phyloP scores from a whole-genome alignment of 2,329 filamentous ascomycete species.

The Myotisia sp. region DNA sequence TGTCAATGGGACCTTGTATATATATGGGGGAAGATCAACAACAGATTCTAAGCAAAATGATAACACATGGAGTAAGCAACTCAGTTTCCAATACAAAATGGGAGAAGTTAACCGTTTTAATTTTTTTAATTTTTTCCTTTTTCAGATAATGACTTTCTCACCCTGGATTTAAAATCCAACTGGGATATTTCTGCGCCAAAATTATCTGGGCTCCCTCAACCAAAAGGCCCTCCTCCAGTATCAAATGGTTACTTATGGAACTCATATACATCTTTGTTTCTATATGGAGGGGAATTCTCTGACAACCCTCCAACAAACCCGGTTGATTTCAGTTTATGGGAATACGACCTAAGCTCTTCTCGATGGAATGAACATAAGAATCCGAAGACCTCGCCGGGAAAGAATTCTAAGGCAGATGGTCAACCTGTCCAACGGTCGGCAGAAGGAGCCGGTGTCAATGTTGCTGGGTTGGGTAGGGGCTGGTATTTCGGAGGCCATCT shows the following conservation, averaged over 20 bases:
- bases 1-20: constrained; percentile 61
- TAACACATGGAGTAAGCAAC: constrained; percentile 53
- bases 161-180: constrained; percentile 56
- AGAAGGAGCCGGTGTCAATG: constrained; percentile 58
- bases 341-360: constrained; percentile 47
- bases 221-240: constrained; percentile 50
- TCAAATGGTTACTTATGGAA: constrained; percentile 65
- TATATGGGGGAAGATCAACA: constrained; percentile 58
- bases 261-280: constrained; percentile 52
- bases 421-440: constrained; percentile 52
- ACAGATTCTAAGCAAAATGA: constrained; percentile 42
- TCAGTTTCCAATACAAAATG: not conserved
- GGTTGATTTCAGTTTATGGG: constrained; percentile 50
- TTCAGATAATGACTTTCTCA: constrained; percentile 55
- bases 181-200: constrained; percentile 54
- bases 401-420: constrained; percentile 43
- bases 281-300: constrained; percentile 63
- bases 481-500: constrained; percentile 71
- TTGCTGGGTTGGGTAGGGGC: constrained; percentile 54
- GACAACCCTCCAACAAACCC: constrained; percentile 47
- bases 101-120: too few relatives aligned
- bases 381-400: constrained; percentile 49
- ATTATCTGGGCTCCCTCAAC: constrained; percentile 47
- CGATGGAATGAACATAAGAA: constrained; percentile 50
- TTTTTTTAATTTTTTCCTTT: constrained; percentile 2